phyloP scores from a whole-genome alignment of 345 rosid genomes.

The Salix arbutifolia region DNA sequence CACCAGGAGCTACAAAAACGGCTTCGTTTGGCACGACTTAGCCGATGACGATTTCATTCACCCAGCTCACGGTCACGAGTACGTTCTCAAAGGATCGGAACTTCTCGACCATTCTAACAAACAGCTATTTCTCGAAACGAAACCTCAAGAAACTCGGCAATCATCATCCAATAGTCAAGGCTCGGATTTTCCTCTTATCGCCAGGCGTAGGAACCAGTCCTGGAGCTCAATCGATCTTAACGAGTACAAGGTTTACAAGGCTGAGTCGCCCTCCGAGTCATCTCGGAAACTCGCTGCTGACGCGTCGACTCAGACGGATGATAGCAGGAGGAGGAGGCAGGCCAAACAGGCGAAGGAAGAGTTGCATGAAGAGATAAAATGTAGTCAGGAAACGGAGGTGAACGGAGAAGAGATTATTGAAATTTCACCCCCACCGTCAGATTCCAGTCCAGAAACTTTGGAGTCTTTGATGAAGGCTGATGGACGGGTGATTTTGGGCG shows the following conservation, averaged over 20 bases:
- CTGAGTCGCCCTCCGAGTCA: conserved; percentile 55
- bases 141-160: conserved; percentile 22
- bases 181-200: conserved; percentile 34
- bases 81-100: conserved; percentile 93
- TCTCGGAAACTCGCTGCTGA: conserved; percentile 57
- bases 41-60: conserved; percentile 67
- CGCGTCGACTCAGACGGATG: conserved; percentile 90
- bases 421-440: conserved; percentile 93
- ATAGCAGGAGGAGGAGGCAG: conserved; percentile 45
- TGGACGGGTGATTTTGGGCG: conserved; percentile 51
- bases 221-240: conserved; percentile 77
- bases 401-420: conserved; percentile 54
- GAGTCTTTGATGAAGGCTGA: conserved; percentile 76
- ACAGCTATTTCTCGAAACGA: conserved; percentile 33
- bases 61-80: conserved; percentile 83
- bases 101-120: conserved; percentile 45
- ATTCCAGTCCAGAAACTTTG: conserved; percentile 92
- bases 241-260: conserved; percentile 72
- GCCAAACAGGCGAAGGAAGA: conserved; percentile 20
- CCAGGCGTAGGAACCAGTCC: conserved; percentile 69
- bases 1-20: conserved; percentile 83
- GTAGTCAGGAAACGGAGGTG: conserved; percentile 39
- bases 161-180: conserved; percentile 13
- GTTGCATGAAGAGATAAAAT: neutral
- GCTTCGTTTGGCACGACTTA: conserved; percentile 94